Base-by-base conservation (phyloP, 768 basidiomycete genomes). In the Macrocybe gigantea region DNA sequence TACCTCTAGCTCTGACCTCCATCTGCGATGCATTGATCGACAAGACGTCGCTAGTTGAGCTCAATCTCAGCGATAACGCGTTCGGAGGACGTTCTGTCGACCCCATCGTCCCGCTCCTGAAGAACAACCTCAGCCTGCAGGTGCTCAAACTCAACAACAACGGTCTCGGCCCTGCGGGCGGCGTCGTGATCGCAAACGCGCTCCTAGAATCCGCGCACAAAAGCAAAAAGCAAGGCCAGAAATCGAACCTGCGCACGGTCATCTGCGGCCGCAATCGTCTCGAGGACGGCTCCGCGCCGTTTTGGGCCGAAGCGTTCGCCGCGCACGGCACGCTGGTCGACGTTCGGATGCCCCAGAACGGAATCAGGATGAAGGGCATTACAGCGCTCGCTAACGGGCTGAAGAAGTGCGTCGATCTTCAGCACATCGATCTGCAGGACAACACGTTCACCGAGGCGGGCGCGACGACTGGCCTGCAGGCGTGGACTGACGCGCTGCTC, bases 261-360 rank as follows among this genome's bases (percentile, higher is more conserved):
- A 82, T 94, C 53, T 98, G 96, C 66, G 95, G 96, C 11, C 82
- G 95, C 49, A 99, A 97, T 67, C 80, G 96, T n/a, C 73, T 98
- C 34, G 93, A 98, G 71, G 83, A 93, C 56, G 93, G 91, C 39
- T 87, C 85, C 2, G 90, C 95, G 6, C 51, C 69, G 0, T 76
- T 77, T 5, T 98, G 91, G 88, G 92, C 90, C 1, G 78, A 82
- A 35, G 94, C 95, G 4, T 95, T 95, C 60, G 81, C 82, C 1
- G 88, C 80, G 34, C 93, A 96, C 60, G 83, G 79, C 6, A 82
- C 81, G 5, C 77, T 99, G 32, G 72, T 72, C 45, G 91, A 96
- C 54, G 85, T 98, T 31, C 79, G 88, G 49, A 85, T 98, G 83
- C 88, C 90, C n/a, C 94, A 98, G 73, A 97, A 99, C 60, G 96